Evolutionary conservation across 306 rosid genomes (phyloP), one percentile per base, ranked within the genome.

Genomic region (Erythrophleum fordii): DNA sequence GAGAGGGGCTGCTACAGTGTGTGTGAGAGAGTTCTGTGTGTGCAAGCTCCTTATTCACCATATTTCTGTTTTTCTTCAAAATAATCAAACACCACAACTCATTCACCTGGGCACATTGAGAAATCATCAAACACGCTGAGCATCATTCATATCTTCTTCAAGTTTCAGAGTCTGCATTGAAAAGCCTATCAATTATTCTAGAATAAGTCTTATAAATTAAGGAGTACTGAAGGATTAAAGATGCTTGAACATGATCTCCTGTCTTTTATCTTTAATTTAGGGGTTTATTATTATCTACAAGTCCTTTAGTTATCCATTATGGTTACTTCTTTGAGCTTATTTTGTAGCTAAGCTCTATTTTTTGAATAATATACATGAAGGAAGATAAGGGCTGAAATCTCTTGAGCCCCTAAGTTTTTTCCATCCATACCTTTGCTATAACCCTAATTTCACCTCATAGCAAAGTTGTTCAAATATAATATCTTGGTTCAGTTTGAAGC

Each of bases 381-480:
- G 58, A 18, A 52, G 58, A 25, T 18, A 56, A 22, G 62, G 4
- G 62, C 62, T 7, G 62, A 22, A 56, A 31, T 56, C 9, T 8
- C 28, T 10, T 56, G 34, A 58, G 64, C 34, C 64, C 31, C 3
- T 10, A 58, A 56, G 5, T 58, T 9, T n/a, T 11, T 58, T 3
- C 64, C 5, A 58, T 23, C 31, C 31, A 23, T 26, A 25, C 64
- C 2, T 10, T 58, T 58, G 64, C 64, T 25, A 2, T 23, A 23
- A 25, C 8, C 34, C 20, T 0, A 48, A 14, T 14, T 10, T 58
- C 64, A 58, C 23, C 7, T 23, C 28, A 80, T 68, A 46, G 59
- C 16, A 69, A n/a, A 39, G 31, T 73, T 80, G 8, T 74, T 68
- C 51, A 74, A 20, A 28, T 84, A 60, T 52, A 60, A 52, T 61